These are phyloP conservation scores for Fusarium subtropicale DNA, from an alignment of 2,329 filamentous ascomycete genomes.

Conservation along the genomic window DNA sequence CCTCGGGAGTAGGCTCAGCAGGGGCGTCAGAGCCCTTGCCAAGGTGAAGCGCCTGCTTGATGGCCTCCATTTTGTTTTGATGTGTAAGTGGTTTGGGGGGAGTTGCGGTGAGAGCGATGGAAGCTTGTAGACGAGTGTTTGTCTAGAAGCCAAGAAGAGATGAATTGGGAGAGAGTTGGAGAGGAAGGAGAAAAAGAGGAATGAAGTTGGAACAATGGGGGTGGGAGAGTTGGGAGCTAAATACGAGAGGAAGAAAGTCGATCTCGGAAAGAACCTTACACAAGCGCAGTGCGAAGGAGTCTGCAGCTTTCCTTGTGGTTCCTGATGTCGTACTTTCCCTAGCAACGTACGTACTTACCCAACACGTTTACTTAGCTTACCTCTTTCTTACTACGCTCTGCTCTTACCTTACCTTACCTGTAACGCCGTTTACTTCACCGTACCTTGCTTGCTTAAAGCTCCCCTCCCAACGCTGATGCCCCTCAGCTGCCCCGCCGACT, in stretches of 20 bases:
- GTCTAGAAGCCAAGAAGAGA: slow-evolving; percentile 11
- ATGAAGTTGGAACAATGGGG: slow-evolving; percentile 22
- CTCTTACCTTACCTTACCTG: slow-evolving; percentile 19
- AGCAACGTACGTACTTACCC: slow-evolving; percentile 14
- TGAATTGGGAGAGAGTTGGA: slow-evolving; percentile 18
- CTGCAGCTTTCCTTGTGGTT: slow-evolving; percentile 18
- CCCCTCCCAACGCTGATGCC: slow-evolving; percentile 40
- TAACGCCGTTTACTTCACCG: slow-evolving; percentile 35
- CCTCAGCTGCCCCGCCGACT: slow-evolving; percentile 48
- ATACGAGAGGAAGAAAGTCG: slow-evolving; percentile 35
- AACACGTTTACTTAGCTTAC: slow-evolving; percentile 21
- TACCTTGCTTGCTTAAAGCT: slow-evolving; percentile 41
- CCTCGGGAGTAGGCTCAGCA: slow-evolving; percentile 70
- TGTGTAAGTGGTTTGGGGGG: slow-evolving; percentile 19
- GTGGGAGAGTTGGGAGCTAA: slow-evolving; percentile 35
- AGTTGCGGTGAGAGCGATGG: slow-evolving; percentile 34
- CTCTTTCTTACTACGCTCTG: slow-evolving; percentile 23
- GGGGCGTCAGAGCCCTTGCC: slow-evolving; percentile 50
- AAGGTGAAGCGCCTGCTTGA: slow-evolving; percentile 58
- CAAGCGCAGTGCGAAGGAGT: background rate
- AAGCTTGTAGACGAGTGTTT: slow-evolving; percentile 13
- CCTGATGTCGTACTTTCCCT: slow-evolving; percentile 31
- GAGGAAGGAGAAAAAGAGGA: slow-evolving; percentile 29
- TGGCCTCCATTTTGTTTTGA: slow-evolving; percentile 55
- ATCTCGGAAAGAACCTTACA: slow-evolving; percentile 33